phyloP scores from a whole-genome alignment of 768 basidiomycete genomes.

The Russula ochroleuca region DNA sequence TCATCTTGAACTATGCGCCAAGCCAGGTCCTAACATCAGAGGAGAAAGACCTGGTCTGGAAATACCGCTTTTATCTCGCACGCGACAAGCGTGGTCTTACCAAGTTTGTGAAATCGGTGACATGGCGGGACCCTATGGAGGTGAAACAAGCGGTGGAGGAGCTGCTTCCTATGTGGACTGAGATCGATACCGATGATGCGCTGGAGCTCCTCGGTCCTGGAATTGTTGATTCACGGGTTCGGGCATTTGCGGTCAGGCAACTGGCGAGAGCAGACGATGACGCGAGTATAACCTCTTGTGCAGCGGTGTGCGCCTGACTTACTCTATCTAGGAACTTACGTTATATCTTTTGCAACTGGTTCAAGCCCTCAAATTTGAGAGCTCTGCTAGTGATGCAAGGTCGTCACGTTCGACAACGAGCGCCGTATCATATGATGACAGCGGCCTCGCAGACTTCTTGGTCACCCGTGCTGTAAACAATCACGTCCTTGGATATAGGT shows the following conservation, averaged over 20 bases:
- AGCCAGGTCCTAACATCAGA: slow-evolving; percentile 81
- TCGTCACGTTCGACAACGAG: slow-evolving; percentile 67
- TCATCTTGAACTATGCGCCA: slow-evolving; percentile 87
- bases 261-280: slow-evolving; percentile 91
- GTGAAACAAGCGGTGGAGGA: slow-evolving; percentile 98
- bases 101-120: slow-evolving; percentile 96
- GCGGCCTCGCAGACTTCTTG: slow-evolving; percentile 89
- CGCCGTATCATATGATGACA: slow-evolving; percentile 84
- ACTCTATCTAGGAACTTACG: slow-evolving; percentile 68
- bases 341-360: slow-evolving; percentile 94
- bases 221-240: slow-evolving; percentile 84
- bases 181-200: slow-evolving; percentile 95
- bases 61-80: slow-evolving; percentile 96
- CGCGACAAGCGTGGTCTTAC: slow-evolving; percentile 91
- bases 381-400: slow-evolving; percentile 67
- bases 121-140: slow-evolving; percentile 94
- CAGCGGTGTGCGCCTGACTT: neutral
- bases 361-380: slow-evolving; percentile 97
- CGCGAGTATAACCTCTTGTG: slow-evolving; percentile 42
- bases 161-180: slow-evolving; percentile 91
- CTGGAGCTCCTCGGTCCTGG: slow-evolving; percentile 89
- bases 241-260: slow-evolving; percentile 92
- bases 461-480: slow-evolving; percentile 82
- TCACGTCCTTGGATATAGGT: slow-evolving; percentile 77
- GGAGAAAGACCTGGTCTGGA: slow-evolving; percentile 97